phyloP scores from a whole-genome alignment of 1,284 basidiomycete genomes.

The Cryptococcus sp. region DNA sequence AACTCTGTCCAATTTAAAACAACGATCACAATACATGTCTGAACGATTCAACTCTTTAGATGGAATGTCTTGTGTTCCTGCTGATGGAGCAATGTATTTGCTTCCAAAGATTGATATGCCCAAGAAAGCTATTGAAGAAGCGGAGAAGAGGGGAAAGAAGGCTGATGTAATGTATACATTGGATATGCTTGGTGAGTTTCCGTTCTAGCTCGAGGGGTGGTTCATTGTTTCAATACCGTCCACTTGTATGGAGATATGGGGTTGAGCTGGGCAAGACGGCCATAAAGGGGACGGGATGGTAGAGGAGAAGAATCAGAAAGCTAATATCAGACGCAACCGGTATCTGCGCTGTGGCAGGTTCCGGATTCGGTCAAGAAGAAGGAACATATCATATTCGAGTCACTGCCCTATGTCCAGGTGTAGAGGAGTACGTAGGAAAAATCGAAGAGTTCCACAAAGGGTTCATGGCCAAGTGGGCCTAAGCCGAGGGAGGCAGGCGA shows the following conservation, averaged over 20 bases:
- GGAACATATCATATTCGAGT: constrained; percentile 82
- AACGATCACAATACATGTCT: constrained; percentile 69
- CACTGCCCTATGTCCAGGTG: constrained; percentile 77
- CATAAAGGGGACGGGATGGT: constrained; percentile 1
- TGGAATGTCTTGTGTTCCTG: constrained; percentile 79
- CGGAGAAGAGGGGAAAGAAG: constrained; percentile 64
- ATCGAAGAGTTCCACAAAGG: constrained; percentile 76
- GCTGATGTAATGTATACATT: constrained; percentile 86
- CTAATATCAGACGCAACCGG: constrained; percentile 71
- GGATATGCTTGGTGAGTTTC: constrained; percentile 59
- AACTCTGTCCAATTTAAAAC: constrained; percentile 69
- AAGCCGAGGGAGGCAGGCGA: constrained; percentile 1
- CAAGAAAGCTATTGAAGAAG: constrained; percentile 65
- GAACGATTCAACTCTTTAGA: constrained; percentile 68
- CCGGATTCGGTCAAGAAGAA: constrained; percentile 84
- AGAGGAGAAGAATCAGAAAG: too few relatives aligned
- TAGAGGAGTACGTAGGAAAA: constrained; percentile 81
- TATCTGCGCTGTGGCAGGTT: constrained; percentile 87
- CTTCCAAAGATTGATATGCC: constrained; percentile 74
- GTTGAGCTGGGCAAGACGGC: neutral
- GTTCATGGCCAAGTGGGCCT: constrained; percentile 67
- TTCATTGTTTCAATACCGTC: neutral
- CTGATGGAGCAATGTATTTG: constrained; percentile 79
- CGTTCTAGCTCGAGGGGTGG: too few relatives aligned
- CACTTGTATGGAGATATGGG: neutral